A percentile compares a stretch with the other conserved stretches of the same genome.
Conservation (phyloP, 192 early-diverging fungal genomes). For the Globomyces pollinis-pini region DNA sequence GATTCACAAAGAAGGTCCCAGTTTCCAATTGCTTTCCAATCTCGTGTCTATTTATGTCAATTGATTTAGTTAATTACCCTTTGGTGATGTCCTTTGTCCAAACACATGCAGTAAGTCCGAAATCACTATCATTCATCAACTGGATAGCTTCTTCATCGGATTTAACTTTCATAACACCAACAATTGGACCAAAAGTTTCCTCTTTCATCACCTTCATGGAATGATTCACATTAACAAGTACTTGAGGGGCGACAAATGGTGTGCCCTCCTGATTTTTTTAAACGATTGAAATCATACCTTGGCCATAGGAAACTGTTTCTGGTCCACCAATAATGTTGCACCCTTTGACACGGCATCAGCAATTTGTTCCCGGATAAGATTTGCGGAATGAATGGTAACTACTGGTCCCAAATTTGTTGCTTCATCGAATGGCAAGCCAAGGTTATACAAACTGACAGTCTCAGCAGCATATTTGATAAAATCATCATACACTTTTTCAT, state of each 20-base stretch:
- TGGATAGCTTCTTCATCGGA: constrained; percentile 67
- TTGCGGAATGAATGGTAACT: constrained; percentile 58
- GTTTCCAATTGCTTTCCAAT: constrained; percentile 59
- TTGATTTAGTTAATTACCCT: too few relatives aligned
- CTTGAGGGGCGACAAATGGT: constrained; percentile 66
- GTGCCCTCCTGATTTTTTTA: too few relatives aligned
- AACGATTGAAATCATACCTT: too few relatives aligned
- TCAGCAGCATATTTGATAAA: constrained; percentile 54
- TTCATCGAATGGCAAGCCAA: constrained; percentile 57
- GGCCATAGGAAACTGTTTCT: constrained; percentile 43
- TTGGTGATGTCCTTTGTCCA: constrained; percentile 63
- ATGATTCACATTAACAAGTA: constrained; percentile 68
- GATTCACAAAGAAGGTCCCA: constrained; percentile 79
- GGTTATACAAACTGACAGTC: constrained; percentile 43
- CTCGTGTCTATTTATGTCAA: too few relatives aligned
- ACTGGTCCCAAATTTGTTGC: constrained; percentile 69
- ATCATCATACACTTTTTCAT: constrained; percentile 59
- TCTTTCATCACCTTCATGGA: constrained; percentile 69
- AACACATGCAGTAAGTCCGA: constrained; percentile 70
- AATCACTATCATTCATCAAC: constrained; percentile 75
- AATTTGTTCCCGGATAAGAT: constrained; percentile 60
- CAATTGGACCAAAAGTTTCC: constrained; percentile 77
- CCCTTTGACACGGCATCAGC: constrained; percentile 63
- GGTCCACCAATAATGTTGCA: constrained; percentile 58
- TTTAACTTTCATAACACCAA: constrained; percentile 60